Percentiles rank a stretch among this genome's conserved stretches.
Evolutionary conservation across 495 filamentous ascomycete species (phyloP).

Genomic region (Aspergillus leporis): DNA sequence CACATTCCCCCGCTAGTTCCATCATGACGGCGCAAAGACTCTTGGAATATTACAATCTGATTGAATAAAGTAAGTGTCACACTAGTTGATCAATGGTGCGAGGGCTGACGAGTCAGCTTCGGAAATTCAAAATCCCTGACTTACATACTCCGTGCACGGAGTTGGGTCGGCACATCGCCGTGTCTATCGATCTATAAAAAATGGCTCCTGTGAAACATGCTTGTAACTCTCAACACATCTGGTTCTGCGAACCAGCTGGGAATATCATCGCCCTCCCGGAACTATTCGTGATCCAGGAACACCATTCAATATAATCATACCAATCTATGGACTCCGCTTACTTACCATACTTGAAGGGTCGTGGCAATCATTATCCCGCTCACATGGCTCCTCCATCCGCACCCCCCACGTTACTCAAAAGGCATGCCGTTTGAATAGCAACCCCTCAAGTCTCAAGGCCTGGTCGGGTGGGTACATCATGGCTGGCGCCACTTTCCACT

Average conservation of each 20-base stretch:
- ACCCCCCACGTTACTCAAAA: neutral
- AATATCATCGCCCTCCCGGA: neutral
- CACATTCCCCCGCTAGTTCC: too few species aligned
- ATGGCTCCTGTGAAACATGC: neutral
- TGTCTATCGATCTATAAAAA: neutral
- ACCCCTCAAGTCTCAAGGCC: conserved; percentile 30
- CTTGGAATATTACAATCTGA: too few species aligned
- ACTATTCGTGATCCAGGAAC: neutral
- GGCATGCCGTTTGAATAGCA: conserved; percentile 18
- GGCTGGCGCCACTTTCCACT: conserved; percentile 16
- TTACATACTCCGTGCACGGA: neutral
- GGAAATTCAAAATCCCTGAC: too few species aligned
- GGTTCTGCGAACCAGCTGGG: neutral
- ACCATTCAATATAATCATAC: neutral
- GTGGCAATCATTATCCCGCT: neutral
- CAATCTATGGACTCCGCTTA: neutral
- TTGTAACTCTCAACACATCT: neutral
- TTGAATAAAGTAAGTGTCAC: too few species aligned
- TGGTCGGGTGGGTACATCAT: conserved; percentile 35
- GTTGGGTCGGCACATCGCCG: neutral
- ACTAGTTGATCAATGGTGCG: too few species aligned
- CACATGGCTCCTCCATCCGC: conserved; percentile 22
- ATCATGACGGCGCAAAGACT: too few species aligned
- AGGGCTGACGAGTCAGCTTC: too few species aligned
- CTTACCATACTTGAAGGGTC: conserved; percentile 6